phyloP scores from a whole-genome alignment of 495 filamentous ascomycete genomes.

The Barbatosphaeria neglecta region DNA sequence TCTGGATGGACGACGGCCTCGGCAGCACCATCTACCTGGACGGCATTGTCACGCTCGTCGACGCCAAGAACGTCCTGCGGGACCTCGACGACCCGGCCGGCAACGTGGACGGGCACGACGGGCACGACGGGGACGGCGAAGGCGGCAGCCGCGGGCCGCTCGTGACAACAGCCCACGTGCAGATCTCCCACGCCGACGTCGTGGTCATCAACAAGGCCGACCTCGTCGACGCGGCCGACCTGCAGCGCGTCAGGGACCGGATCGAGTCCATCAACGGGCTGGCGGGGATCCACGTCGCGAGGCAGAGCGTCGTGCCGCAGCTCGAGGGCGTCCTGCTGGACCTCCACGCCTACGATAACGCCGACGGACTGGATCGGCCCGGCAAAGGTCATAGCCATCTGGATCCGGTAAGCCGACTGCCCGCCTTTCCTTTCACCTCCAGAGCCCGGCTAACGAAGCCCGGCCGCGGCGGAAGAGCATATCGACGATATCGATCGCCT shows the following conservation, averaged over 20 bases:
- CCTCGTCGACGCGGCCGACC: conserved; percentile 57
- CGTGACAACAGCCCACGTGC: conserved; percentile 84
- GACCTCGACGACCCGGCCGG: conserved; percentile 65
- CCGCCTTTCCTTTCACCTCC: background rate
- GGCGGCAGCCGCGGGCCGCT: conserved; percentile 43
- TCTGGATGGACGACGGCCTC: conserved; percentile 94
- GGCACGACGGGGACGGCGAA: conserved; percentile 40
- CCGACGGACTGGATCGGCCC: conserved; percentile 53
- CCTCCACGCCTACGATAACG: conserved; percentile 82
- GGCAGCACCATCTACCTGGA: conserved; percentile 92
- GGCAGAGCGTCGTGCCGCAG: conserved; percentile 64
- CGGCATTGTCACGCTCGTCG: conserved; percentile 90
- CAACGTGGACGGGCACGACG: conserved; percentile 45
- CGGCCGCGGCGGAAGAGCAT: conserved; percentile 51
- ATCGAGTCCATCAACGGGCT: conserved; percentile 79
- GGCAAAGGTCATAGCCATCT: conserved; percentile 66
- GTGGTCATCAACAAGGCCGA: conserved; percentile 93
- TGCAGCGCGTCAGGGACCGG: conserved; percentile 51
- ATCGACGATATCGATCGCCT: conserved; percentile 62
- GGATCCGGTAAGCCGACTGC: conserved; percentile 52
- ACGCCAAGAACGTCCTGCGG: conserved; percentile 80
- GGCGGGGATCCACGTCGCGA: conserved; percentile 72
- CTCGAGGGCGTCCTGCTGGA: conserved; percentile 81
- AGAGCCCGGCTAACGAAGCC: background rate
- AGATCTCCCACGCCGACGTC: conserved; percentile 96